These are phyloP conservation scores for Tulasnella sp. DNA, from an alignment of 768 basidiomycete species.

Conservation along the genomic window DNA sequence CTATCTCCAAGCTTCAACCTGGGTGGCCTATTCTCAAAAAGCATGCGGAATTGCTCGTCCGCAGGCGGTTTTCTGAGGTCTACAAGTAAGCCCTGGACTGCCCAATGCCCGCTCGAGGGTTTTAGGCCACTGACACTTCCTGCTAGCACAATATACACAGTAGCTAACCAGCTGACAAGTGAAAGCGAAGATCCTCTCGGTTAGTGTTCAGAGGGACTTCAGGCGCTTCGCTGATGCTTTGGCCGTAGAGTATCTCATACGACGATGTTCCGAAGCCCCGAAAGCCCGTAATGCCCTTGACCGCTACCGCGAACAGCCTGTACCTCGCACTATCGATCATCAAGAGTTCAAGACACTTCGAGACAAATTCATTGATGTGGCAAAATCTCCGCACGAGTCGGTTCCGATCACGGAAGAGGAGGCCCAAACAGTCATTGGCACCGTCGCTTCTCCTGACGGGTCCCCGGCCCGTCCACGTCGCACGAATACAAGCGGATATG, in stretches of 20 bases:
- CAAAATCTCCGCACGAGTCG: neutral
- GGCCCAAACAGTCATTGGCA: neutral
- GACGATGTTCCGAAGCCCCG: neutral
- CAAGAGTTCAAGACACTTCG: neutral
- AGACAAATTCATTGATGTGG: neutral
- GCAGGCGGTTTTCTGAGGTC: neutral
- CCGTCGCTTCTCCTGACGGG: neutral
- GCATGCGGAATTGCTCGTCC: neutral
- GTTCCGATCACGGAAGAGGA: neutral
- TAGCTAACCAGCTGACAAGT: rapidly evolving
- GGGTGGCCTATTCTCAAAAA: neutral
- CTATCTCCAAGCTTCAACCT: neutral
- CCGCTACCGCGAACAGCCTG: too few species aligned
- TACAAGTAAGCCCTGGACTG: neutral
- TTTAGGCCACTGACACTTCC: neutral
- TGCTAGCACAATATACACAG: neutral
- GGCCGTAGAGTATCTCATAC: neutral
- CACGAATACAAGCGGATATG: too few species aligned
- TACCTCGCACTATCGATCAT: neutral
- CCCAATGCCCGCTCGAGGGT: too few species aligned
- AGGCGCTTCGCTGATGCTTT: neutral
- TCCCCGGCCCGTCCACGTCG: too few species aligned
- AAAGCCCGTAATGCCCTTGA: neutral
- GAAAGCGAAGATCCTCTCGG: neutral
- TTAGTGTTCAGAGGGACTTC: neutral